Conservation (phyloP, 1,139 yeast genomes). For the Arxiozyma heterogenica region DNA sequence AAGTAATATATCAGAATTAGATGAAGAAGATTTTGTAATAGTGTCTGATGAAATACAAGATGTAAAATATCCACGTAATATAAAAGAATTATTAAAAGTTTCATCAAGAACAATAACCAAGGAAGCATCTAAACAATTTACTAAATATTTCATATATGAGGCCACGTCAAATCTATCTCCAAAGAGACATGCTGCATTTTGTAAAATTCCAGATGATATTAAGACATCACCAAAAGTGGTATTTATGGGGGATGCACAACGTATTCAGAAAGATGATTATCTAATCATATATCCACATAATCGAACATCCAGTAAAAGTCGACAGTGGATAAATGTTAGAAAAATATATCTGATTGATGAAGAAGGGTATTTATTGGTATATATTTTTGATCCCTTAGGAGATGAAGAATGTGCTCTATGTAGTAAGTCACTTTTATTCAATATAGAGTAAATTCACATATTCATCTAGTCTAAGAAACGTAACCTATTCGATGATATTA, state of each 20-base stretch:
- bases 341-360: conserved; percentile 55
- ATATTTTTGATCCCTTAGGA: conserved; percentile 73
- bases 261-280: conserved; percentile 13
- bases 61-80: not conserved
- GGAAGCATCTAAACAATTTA: conserved; percentile 4
- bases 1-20: not conserved
- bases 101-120: conserved; percentile 1
- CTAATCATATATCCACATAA: conserved; percentile 12
- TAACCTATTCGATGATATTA: too few relatives aligned
- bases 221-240: conserved; percentile 8
- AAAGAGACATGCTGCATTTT: conserved; percentile 83
- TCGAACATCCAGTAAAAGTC: not conserved
- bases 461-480: too few relatives aligned
- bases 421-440: conserved; percentile 4
- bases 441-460: not conserved
- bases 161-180: conserved; percentile 81
- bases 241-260: not conserved
- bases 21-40: not conserved
- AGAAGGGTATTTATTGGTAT: conserved; percentile 78
- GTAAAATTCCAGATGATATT: conserved; percentile 58
- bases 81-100: not conserved
- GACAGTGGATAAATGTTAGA: not conserved
- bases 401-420: conserved; percentile 65
- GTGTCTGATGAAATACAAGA: not conserved
- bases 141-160: conserved; percentile 51